These are phyloP conservation scores for Erythrobasidium yunnanense DNA, from an alignment of 768 basidiomycete genomes.

Conservation along the genomic window DNA sequence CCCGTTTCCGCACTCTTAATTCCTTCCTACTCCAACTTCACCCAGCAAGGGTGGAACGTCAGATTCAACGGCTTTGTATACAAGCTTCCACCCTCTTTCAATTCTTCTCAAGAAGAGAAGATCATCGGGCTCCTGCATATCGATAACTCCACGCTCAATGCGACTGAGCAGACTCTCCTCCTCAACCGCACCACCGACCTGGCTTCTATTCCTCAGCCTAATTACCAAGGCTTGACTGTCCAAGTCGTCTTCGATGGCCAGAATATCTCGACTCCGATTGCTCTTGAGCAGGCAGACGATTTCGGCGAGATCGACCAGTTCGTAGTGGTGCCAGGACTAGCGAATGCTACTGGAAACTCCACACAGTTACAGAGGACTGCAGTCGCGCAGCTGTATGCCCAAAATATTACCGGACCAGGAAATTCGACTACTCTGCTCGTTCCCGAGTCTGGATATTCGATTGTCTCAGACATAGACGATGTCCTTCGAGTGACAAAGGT, in stretches of 20 bases:
- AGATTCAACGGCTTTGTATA: conserved; percentile 24
- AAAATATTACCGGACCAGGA: conserved; percentile 23
- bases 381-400: conserved; percentile 20
- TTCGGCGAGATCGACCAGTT: conserved; percentile 26
- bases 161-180: conserved; percentile 23
- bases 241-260: not conserved
- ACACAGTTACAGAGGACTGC: conserved; percentile 7
- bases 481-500: conserved; percentile 27
- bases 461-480: conserved; percentile 23
- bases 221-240: not conserved
- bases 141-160: conserved; percentile 20
- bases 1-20: conserved; percentile 15
- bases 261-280: not conserved
- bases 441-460: conserved; percentile 16
- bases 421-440: conserved; percentile 15
- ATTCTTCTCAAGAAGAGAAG: not conserved
- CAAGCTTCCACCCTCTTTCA: not conserved
- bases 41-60: conserved; percentile 23
- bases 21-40: conserved; percentile 24
- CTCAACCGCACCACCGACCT: conserved; percentile 13
- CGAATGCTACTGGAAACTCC: conserved; percentile 1
- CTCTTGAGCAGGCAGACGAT: conserved; percentile 8
- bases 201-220: conserved; percentile 5
- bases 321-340: conserved; percentile 2
- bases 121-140: conserved; percentile 4